A percentile compares a stretch with the other conserved stretches of the same genome.
Evolutionary conservation across 2,329 filamentous ascomycete genomes (phyloP).

Genomic region (Xylogone sp.): DNA sequence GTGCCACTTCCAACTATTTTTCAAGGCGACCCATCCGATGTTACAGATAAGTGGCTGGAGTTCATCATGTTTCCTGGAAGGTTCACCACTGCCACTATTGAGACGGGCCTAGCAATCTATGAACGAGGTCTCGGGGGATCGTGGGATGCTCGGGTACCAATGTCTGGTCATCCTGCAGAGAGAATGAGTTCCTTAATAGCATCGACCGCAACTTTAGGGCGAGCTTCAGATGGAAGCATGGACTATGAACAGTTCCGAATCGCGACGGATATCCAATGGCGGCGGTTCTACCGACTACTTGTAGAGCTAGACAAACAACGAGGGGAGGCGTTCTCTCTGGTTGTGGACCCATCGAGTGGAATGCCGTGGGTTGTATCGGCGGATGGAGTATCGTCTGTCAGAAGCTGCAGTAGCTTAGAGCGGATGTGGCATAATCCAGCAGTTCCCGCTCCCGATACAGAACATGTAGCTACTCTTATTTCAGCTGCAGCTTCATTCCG

Average conservation of each 20-base stretch:
- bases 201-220: slow-evolving; percentile 62
- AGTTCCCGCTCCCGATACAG: slow-evolving; percentile 44
- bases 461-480: slow-evolving; percentile 59
- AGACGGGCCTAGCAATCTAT: slow-evolving; percentile 80
- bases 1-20: slow-evolving; percentile 54
- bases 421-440: slow-evolving; percentile 65
- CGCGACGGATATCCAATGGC: slow-evolving; percentile 81
- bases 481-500: slow-evolving; percentile 67
- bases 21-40: slow-evolving; percentile 62
- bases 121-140: slow-evolving; percentile 55
- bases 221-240: slow-evolving; percentile 58
- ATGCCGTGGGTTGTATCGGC: slow-evolving; percentile 83
- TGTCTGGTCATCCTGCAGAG: slow-evolving; percentile 63
- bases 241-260: slow-evolving; percentile 73
- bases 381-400: slow-evolving; percentile 74
- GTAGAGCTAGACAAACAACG: slow-evolving; percentile 82
- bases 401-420: slow-evolving; percentile 77
- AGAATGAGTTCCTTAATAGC: slow-evolving; percentile 71
- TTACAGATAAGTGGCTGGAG: slow-evolving; percentile 80
- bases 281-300: slow-evolving; percentile 80
- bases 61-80: slow-evolving; percentile 80
- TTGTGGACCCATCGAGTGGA: slow-evolving; percentile 65
- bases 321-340: slow-evolving; percentile 75
- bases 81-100: slow-evolving; percentile 75
- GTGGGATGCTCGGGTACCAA: slow-evolving; percentile 36